phyloP scores from a whole-genome alignment of 768 basidiomycete species.

The Lentinula lateritia region DNA sequence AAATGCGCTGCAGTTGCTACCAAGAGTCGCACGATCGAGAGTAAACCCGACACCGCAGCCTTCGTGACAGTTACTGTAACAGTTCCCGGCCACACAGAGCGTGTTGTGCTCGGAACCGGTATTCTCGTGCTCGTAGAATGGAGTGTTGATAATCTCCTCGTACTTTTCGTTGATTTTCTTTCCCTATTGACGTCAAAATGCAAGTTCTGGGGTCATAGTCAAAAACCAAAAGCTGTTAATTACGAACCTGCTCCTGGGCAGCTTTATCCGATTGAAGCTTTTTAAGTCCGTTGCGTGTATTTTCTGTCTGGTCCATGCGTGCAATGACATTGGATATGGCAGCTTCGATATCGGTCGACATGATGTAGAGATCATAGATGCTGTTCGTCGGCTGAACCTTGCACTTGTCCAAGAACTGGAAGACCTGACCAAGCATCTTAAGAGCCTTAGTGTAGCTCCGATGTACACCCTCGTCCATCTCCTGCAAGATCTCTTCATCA shows the following conservation, averaged over 20 bases:
- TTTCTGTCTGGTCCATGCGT: background rate
- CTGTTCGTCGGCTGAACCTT: background rate
- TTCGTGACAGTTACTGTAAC: conserved; percentile 12
- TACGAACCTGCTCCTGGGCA: background rate
- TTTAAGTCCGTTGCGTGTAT: background rate
- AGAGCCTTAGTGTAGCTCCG: background rate
- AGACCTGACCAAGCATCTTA: background rate
- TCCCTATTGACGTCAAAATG: background rate
- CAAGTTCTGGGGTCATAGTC: background rate
- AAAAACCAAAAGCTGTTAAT: background rate
- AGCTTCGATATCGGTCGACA: background rate
- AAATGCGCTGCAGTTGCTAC: conserved; percentile 6
- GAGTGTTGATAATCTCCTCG: conserved; percentile 6
- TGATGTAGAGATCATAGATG: background rate
- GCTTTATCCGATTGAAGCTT: background rate
- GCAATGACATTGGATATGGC: background rate
- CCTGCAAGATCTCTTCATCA: background rate
- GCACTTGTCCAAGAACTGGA: background rate
- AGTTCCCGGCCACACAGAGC: conserved; percentile 8
- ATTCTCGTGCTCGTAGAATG: conserved; percentile 5
- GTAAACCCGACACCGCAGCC: conserved; percentile 8
- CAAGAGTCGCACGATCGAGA: conserved; percentile 6
- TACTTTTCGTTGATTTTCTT: conserved; percentile 6
- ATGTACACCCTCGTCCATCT: background rate
- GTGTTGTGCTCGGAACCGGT: conserved; percentile 6